These are phyloP conservation scores for Hyaloperonospora arabidopsidis DNA, from an alignment of 352 stramenopile species.

Conservation along the genomic window DNA sequence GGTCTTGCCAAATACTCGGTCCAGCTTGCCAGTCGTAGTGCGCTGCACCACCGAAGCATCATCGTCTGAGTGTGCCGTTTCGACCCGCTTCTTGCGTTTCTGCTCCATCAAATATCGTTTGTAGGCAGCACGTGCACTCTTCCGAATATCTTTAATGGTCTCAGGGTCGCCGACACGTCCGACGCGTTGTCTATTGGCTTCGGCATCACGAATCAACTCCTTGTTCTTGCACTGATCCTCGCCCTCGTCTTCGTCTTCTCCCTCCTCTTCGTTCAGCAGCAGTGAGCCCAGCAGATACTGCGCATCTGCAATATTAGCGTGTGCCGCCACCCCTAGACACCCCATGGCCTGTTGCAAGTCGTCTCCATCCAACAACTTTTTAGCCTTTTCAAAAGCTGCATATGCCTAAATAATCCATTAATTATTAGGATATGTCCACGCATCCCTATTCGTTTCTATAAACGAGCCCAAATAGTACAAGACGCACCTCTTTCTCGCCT, in stretches of 20 bases:
- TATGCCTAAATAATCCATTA: slow-evolving; percentile 20
- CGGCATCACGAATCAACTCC: slow-evolving; percentile 55
- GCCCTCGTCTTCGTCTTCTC: slow-evolving; percentile 29
- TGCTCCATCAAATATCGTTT: slow-evolving; percentile 59
- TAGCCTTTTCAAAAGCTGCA: slow-evolving; percentile 50
- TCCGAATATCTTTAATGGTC: slow-evolving; percentile 72
- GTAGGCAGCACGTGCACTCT: slow-evolving; percentile 66
- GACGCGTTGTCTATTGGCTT: slow-evolving; percentile 54
- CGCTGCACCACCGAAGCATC: slow-evolving; percentile 41
- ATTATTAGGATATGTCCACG: too few relatives aligned
- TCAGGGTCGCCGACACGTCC: slow-evolving; percentile 37
- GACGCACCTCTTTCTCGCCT: slow-evolving; percentile 29
- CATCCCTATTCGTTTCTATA: too few relatives aligned
- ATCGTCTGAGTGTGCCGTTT: slow-evolving; percentile 5
- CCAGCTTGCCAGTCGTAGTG: slow-evolving; percentile 45
- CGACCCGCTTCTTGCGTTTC: slow-evolving; percentile 31
- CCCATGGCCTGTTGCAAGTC: slow-evolving; percentile 55
- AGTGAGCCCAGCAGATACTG: slow-evolving; percentile 69
- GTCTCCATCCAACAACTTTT: slow-evolving; percentile 47
- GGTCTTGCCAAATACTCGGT: slow-evolving; percentile 66
- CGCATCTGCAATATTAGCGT: slow-evolving; percentile 57
- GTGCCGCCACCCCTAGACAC: slow-evolving; percentile 46
- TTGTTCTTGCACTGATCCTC: slow-evolving; percentile 24
- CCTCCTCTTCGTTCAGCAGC: slow-evolving; percentile 43
- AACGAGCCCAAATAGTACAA: background rate